These are phyloP conservation scores for Oleoguttula mirabilis DNA, from an alignment of 495 filamentous ascomycete species.

Conservation along the genomic window DNA sequence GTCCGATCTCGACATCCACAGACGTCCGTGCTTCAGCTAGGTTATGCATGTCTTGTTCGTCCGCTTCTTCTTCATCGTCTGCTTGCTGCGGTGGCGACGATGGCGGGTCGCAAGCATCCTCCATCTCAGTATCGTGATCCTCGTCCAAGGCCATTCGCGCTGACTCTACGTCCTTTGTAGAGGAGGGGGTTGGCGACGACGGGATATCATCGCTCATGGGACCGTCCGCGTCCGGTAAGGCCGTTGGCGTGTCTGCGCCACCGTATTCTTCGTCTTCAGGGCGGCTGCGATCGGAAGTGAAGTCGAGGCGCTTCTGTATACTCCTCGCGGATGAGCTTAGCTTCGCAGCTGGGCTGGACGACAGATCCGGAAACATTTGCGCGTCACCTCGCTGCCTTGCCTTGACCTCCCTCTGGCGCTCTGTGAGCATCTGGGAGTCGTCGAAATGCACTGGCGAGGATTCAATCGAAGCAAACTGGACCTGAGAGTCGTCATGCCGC, in stretches of 20 bases:
- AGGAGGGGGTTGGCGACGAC: constrained; percentile 67
- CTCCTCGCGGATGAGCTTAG: neutral
- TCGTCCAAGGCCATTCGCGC: neutral
- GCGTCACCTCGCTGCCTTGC: constrained; percentile 54
- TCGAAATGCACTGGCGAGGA: constrained; percentile 38
- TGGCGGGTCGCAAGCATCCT: constrained; percentile 3
- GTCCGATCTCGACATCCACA: neutral
- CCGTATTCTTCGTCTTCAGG: constrained; percentile 6
- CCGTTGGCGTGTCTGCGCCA: constrained; percentile 1
- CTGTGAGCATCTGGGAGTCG: constrained; percentile 59
- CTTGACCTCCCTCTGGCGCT: constrained; percentile 58
- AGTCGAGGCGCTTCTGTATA: constrained; percentile 27
- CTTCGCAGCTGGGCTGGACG: constrained; percentile 42
- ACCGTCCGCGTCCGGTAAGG: constrained; percentile 17
- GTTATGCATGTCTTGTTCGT: neutral
- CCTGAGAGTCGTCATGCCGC: constrained; percentile 66
- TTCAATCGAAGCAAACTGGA: constrained; percentile 51
- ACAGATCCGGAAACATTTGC: constrained; percentile 59
- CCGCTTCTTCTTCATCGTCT: neutral
- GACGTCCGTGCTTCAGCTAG: neutral
- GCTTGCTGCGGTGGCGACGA: constrained; percentile 7
- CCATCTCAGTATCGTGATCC: constrained; percentile 1
- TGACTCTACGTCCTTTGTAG: constrained; percentile 7
- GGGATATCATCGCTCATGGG: constrained; percentile 52
- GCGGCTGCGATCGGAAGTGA: constrained; percentile 30